These are phyloP conservation scores for Lentinus polychrous DNA, from an alignment of 1,284 basidiomycete species.

Conservation along the genomic window DNA sequence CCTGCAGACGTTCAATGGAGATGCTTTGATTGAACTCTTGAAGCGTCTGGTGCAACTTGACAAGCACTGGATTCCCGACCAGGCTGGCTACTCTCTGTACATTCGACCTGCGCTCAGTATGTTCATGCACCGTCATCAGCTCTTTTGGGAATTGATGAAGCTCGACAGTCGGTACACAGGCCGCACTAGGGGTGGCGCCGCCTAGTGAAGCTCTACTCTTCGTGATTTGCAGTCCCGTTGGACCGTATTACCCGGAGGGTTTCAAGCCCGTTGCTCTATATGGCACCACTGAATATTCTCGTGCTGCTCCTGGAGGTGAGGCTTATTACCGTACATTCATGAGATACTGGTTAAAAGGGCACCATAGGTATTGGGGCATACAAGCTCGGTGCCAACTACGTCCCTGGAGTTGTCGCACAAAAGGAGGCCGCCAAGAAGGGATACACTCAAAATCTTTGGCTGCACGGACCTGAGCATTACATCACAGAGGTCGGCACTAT, in stretches of 20 bases:
- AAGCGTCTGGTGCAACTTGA: slow-evolving; percentile 87
- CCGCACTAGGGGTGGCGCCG: slow-evolving; percentile 82
- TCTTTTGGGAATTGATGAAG: not conserved
- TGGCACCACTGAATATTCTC: slow-evolving; percentile 86
- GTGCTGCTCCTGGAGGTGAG: slow-evolving; percentile 85
- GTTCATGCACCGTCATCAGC: slow-evolving; percentile 20
- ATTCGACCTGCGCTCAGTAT: slow-evolving; percentile 76
- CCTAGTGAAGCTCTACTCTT: slow-evolving; percentile 88
- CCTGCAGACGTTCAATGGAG: slow-evolving; percentile 72
- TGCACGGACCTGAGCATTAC: slow-evolving; percentile 82
- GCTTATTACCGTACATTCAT: slow-evolving; percentile 7
- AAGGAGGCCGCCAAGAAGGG: slow-evolving; percentile 78
- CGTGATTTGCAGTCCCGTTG: slow-evolving; percentile 91
- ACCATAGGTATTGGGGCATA: slow-evolving; percentile 70
- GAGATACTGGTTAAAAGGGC: not conserved
- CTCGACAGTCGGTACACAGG: slow-evolving; percentile 80
- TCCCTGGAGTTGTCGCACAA: slow-evolving; percentile 85
- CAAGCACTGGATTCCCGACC: slow-evolving; percentile 88
- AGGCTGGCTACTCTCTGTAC: slow-evolving; percentile 89
- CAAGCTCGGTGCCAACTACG: slow-evolving; percentile 92
- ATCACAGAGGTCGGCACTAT: slow-evolving; percentile 90
- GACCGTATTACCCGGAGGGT: slow-evolving; percentile 91
- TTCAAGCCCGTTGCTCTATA: slow-evolving; percentile 95
- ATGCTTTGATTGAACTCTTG: slow-evolving; percentile 77
- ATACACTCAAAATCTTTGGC: slow-evolving; percentile 94